These are phyloP conservation scores for Wallacemonas sp. DNA, from an alignment of 208 protist species.

Conservation along the genomic window DNA sequence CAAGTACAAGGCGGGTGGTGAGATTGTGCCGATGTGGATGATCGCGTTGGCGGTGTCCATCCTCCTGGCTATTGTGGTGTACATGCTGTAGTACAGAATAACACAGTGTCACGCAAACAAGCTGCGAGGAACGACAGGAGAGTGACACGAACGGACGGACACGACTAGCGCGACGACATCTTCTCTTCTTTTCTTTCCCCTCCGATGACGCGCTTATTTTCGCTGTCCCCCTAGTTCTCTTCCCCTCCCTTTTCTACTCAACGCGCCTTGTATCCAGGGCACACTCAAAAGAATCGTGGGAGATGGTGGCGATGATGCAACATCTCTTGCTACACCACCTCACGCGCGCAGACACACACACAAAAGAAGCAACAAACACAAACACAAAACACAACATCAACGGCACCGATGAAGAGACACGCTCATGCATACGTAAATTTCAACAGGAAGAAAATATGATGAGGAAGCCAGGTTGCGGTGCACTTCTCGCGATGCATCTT, in stretches of 20 bases:
- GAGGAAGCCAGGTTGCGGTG: no score
- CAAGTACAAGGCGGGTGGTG: constrained; percentile 60
- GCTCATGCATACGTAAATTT: no score
- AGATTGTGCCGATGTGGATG: constrained; percentile 52
- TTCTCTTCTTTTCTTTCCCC: no score
- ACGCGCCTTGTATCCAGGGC: not conserved
- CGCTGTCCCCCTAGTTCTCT: not conserved
- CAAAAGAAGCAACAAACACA: not conserved
- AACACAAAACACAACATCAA: not conserved
- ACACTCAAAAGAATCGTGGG: constrained; percentile 7
- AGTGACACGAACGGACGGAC: no score
- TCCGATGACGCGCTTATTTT: no score
- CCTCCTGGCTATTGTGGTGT: constrained; percentile 39
- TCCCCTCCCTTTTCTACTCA: not conserved
- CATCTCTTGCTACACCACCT: no score
- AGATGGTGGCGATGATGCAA: no score
- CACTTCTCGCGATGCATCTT: no score
- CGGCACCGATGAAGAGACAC: no score
- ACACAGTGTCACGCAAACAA: not conserved
- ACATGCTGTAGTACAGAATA: constrained; percentile 19
- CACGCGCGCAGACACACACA: not conserved
- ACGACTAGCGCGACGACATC: no score
- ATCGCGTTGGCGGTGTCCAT: constrained; percentile 33
- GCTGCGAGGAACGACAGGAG: no score
- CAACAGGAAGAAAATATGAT: no score